Evolutionary conservation across 1,284 basidiomycete genomes (phyloP), one percentile per base, ranked within the genome.

Genomic region (Trichosporon coremiiforme): DNA sequence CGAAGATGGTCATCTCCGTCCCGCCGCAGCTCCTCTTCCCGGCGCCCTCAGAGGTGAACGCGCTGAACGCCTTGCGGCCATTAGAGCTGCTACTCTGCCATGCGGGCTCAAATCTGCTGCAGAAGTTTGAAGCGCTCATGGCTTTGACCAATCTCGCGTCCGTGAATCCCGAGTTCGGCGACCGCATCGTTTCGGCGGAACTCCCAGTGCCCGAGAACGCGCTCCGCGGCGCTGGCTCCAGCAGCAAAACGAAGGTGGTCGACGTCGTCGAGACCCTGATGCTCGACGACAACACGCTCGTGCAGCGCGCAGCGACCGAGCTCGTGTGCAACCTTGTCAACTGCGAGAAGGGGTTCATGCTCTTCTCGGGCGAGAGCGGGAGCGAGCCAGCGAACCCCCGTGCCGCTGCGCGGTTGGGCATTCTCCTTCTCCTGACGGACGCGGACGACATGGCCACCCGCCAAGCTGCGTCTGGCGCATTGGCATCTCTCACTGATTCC

Each of bases 111-210:
- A 89, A 84, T 31, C 87, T 91, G 38, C 85, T 98, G 17, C 94
- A 98, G 78, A 87, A 88, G 60, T 99, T 99, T 78, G 96, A 99
- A 82, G 89, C 90, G 2, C 86, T 95, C 72, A 95, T 99, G 92
- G 95, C 95, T 0, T 86, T 99, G 65, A 99, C 96, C 4, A 99
- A 99, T 79, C 84, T 99, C 41, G 90, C 95, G 0, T 94, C 93
- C 20, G 87, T 91, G 65, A 87, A 87, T 68, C 84, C 88, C 0
- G 86, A 88, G 50, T 82, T 90, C n/a, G 89, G 91, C 2, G 85
- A 86, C 20, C 87, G 89, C 45, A 87, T 95, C 53, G 73, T 79
- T 31, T 36, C 60, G 9, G 78, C 79, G 8, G 66, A 62, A 0
- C 53, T 77, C 4, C 66, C 64, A 9, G 60, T n/a, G 33, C 64